Percentiles rank a stretch among this genome's conserved stretches.
Conservation (phyloP, 129 eudicot species). For the Artemisia annua region DNA sequence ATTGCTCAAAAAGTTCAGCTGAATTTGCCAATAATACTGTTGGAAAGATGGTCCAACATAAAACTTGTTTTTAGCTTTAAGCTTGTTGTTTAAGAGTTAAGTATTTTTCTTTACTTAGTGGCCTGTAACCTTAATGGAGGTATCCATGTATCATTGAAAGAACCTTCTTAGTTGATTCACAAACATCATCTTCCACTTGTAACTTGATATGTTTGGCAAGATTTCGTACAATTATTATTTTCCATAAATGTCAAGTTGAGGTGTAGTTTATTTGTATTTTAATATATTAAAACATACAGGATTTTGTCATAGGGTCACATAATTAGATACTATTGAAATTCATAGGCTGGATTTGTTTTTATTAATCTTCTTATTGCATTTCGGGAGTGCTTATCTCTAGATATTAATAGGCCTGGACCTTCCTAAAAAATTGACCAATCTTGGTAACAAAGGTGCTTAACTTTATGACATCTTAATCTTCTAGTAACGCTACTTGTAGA, state of each 20-base stretch:
- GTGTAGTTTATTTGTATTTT: conserved; percentile 13
- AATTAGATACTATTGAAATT: neutral
- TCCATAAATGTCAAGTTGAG: too few relatives aligned
- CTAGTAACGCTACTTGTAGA: conserved; percentile 31
- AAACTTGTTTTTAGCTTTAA: conserved; percentile 36
- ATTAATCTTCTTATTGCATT: conserved; percentile 21
- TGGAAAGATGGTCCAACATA: conserved; percentile 32
- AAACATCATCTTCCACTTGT: conserved; percentile 43
- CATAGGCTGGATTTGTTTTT: conserved; percentile 22
- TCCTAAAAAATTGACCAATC: conserved; percentile 27
- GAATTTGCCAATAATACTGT: conserved; percentile 18
- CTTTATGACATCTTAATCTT: conserved; percentile 29
- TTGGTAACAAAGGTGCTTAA: conserved; percentile 17
- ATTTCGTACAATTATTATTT: too few relatives aligned
- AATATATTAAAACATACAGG: neutral
- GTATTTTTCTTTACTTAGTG: conserved; percentile 30
- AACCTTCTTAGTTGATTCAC: conserved; percentile 29
- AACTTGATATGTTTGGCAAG: too few relatives aligned
- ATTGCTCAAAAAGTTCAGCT: conserved; percentile 13
- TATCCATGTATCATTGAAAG: conserved; percentile 27
- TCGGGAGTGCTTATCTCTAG: conserved; percentile 17
- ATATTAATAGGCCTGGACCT: conserved; percentile 20
- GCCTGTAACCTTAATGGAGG: conserved; percentile 28
- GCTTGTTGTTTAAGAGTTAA: conserved; percentile 19
- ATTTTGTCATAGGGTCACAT: conserved; percentile 12